phyloP scores from a whole-genome alignment of 78 protist genomes.

The Creolimax fragrantissima region DNA sequence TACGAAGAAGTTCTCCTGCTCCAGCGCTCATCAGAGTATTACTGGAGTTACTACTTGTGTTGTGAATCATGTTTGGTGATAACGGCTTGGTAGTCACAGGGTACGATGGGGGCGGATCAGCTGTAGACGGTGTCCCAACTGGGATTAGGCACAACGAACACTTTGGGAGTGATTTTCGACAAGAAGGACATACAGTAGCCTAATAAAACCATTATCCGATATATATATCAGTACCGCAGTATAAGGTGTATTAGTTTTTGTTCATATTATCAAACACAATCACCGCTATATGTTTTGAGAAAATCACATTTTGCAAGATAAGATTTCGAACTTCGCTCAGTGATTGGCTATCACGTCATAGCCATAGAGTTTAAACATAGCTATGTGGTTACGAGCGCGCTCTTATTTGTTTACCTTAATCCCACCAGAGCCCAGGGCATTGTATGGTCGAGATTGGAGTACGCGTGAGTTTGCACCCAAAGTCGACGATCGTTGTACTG shows the following conservation, averaged over 20 bases:
- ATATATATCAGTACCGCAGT: too few species aligned
- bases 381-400: too few species aligned
- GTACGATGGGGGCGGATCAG: background rate
- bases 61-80: background rate
- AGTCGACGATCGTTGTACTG: background rate
- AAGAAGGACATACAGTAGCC: background rate
- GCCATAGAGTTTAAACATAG: too few species aligned
- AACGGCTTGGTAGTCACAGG: background rate
- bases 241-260: too few species aligned
- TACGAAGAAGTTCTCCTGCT: background rate
- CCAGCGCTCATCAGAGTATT: background rate
- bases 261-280: too few species aligned
- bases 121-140: background rate
- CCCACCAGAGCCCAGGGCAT: background rate
- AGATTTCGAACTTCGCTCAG: too few species aligned
- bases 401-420: background rate
- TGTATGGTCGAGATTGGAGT: background rate
- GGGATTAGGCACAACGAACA: conserved; percentile 20
- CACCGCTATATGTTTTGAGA: too few species aligned
- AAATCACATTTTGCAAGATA: too few species aligned
- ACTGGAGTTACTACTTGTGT: background rate
- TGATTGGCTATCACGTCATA: too few species aligned
- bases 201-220: too few species aligned
- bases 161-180: conserved; percentile 22
- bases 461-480: background rate